A percentile compares a stretch with the other conserved stretches of the same genome.
Evolutionary conservation across 2,329 filamentous ascomycete species (phyloP).

Genomic region (Colletotrichum sp.): DNA sequence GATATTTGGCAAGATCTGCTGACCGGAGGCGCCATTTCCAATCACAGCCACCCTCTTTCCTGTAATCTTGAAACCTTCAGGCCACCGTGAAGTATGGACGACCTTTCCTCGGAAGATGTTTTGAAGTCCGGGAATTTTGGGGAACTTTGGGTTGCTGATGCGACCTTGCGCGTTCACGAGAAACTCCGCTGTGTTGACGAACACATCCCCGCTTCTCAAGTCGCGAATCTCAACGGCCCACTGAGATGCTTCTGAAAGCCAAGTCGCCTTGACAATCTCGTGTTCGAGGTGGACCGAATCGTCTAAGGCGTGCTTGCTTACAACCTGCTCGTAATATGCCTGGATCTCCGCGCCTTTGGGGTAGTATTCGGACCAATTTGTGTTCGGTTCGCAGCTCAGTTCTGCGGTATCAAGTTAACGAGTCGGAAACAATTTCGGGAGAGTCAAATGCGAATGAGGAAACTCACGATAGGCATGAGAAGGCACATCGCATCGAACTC

Average conservation of each 20-base stretch:
- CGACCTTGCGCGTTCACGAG: neutral
- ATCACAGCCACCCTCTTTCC: neutral
- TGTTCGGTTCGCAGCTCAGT: conserved; percentile 20
- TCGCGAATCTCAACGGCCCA: neutral
- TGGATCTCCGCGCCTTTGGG: conserved; percentile 21
- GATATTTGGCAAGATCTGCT: neutral
- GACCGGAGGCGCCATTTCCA: neutral
- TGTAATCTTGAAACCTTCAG: neutral
- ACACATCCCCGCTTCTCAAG: neutral
- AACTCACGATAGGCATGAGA: conserved; percentile 22
- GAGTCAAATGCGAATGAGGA: neutral
- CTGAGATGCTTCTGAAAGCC: neutral
- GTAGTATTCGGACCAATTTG: conserved; percentile 22
- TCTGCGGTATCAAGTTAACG: neutral
- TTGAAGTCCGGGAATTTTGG: neutral
- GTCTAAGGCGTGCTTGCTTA: neutral
- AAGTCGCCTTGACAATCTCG: neutral
- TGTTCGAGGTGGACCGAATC: neutral
- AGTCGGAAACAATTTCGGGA: rapidly evolving
- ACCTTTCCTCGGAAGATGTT: neutral
- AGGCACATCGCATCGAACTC: conserved; percentile 24
- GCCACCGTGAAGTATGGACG: neutral
- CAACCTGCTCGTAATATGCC: conserved; percentile 14
- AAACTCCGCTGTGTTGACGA: neutral
- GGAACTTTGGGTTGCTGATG: neutral